phyloP scores from a whole-genome alignment of 306 rosid genomes.

The Dalbergia cultrata region DNA sequence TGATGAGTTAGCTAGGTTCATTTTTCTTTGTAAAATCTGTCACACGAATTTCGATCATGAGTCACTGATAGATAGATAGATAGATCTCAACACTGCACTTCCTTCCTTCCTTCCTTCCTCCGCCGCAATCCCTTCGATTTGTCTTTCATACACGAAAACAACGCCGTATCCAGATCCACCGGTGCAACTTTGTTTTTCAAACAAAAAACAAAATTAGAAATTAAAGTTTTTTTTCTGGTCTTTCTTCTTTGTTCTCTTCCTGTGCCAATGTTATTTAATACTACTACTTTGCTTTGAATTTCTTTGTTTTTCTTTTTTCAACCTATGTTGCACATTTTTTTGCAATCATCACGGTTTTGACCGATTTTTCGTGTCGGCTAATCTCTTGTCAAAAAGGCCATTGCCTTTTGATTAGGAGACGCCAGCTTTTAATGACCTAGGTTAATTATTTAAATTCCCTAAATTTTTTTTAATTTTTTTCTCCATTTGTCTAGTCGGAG shows the following conservation, averaged over 20 bases:
- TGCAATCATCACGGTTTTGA: not conserved
- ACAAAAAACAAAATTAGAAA: not conserved
- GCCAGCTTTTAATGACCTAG: constrained; percentile 47
- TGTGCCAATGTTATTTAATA: not conserved
- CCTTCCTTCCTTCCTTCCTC: constrained; percentile 10
- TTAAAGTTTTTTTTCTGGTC: constrained; percentile 2
- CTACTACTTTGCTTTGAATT: not conserved
- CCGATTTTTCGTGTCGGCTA: constrained; percentile 47
- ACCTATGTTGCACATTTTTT: constrained; percentile 17
- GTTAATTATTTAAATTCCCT: constrained; percentile 33
- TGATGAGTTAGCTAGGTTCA: not conserved
- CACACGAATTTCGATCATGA: constrained; percentile 32
- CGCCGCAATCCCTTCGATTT: constrained; percentile 43
- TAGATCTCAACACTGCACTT: constrained; percentile 36
- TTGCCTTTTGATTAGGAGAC: constrained; percentile 41
- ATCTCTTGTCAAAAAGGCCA: constrained; percentile 17
- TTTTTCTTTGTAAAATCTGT: constrained; percentile 25
- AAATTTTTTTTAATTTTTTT: constrained; percentile 9
- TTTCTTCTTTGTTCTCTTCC: not conserved
- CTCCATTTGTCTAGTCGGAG: constrained; percentile 11
- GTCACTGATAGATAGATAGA: constrained; percentile 41
- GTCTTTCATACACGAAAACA: constrained; percentile 38
- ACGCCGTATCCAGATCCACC: constrained; percentile 50
- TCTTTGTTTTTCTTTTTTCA: not conserved
- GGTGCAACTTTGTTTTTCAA: constrained; percentile 45